Percentiles rank a stretch among this genome's conserved stretches.
These are phyloP conservation scores for Prosopis cineraria DNA, from an alignment of 306 rosid species.

Conservation along the genomic window DNA sequence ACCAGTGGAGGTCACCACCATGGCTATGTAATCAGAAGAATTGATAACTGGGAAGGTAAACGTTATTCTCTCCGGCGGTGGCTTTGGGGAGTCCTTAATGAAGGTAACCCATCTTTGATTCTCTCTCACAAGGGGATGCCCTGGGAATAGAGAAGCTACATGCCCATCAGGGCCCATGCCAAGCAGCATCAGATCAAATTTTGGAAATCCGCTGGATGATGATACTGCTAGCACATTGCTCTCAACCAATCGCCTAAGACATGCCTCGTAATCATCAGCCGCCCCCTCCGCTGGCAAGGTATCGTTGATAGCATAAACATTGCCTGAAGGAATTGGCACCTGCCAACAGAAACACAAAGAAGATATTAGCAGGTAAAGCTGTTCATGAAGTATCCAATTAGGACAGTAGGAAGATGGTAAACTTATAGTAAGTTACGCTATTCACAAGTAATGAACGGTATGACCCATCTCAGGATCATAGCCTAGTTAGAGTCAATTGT, in stretches of 20 bases:
- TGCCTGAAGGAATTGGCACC: conserved; percentile 71
- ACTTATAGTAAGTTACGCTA: background rate
- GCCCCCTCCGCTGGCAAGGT: conserved; percentile 87
- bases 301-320: conserved; percentile 80
- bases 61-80: conserved; percentile 91
- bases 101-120: conserved; percentile 80
- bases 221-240: conserved; percentile 53
- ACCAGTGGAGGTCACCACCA: conserved; percentile 64
- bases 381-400: conserved; percentile 16
- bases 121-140: conserved; percentile 80
- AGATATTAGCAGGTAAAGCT: conserved; percentile 15
- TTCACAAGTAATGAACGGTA: background rate
- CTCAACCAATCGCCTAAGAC: conserved; percentile 62
- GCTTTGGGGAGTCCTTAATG: conserved; percentile 90
- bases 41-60: conserved; percentile 87
- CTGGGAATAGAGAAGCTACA: conserved; percentile 93
- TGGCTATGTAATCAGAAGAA: conserved; percentile 66
- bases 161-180: conserved; percentile 99
- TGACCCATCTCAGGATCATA: background rate
- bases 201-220: conserved; percentile 68
- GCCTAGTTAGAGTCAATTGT: conserved; percentile 18
- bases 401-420: conserved; percentile 8
- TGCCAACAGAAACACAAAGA: conserved; percentile 31
- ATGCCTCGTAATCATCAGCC: conserved; percentile 86
- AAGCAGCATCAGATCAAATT: conserved; percentile 86